phyloP scores from a whole-genome alignment of 2,329 filamentous ascomycete species.

The Zymoseptoria passerinii region DNA sequence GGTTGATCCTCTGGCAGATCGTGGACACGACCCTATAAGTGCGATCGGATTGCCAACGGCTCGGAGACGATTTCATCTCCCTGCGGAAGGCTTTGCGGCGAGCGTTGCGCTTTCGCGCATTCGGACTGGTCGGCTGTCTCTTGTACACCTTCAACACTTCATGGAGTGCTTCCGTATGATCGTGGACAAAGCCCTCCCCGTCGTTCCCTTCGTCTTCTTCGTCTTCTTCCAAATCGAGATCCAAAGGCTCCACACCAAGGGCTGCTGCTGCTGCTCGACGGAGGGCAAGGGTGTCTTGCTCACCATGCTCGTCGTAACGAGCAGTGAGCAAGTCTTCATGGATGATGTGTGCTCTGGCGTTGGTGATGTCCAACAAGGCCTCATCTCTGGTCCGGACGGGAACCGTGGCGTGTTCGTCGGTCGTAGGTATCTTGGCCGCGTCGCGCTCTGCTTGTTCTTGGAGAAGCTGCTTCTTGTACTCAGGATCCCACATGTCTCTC shows the following conservation, averaged over 20 bases:
- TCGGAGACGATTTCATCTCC: not conserved
- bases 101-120: no score
- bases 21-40: not conserved
- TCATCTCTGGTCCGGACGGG: not conserved
- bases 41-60: not conserved
- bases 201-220: not conserved
- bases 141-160: no score
- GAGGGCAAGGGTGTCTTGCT: not conserved
- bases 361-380: not conserved
- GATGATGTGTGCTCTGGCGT: not conserved
- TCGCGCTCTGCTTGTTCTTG: not conserved
- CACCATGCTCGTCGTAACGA: no score
- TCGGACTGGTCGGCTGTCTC: no score
- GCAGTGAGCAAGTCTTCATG: not conserved
- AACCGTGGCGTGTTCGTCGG: not conserved
- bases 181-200: not conserved
- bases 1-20: not conserved
- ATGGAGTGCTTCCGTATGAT: not conserved
- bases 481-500: not conserved
- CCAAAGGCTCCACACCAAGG: not conserved
- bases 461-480: not conserved
- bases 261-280: not conserved
- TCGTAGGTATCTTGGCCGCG: not conserved
- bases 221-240: no score
- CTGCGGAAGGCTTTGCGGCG: not conserved